These are phyloP conservation scores for Acacia acuminata DNA, from an alignment of 306 rosid genomes.

Conservation along the genomic window DNA sequence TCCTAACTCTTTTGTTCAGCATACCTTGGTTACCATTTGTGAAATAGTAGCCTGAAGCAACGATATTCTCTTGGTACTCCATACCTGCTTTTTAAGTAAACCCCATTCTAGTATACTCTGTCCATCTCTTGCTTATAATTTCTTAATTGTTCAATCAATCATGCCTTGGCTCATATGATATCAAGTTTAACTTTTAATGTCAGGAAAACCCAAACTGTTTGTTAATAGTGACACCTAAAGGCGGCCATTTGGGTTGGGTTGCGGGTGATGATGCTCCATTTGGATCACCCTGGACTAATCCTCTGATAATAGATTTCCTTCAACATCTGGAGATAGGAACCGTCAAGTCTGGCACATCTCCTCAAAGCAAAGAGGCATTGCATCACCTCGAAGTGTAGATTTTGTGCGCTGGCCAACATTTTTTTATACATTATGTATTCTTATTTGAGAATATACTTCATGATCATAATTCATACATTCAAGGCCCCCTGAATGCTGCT, in stretches of 20 bases:
- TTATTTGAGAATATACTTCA: too few species aligned
- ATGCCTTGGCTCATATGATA: neutral
- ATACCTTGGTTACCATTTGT: neutral
- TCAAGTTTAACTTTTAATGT: constrained; percentile 27
- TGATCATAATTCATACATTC: neutral
- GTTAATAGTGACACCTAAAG: constrained; percentile 87
- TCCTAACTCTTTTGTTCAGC: neutral
- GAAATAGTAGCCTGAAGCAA: constrained; percentile 10
- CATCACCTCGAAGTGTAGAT: constrained; percentile 48
- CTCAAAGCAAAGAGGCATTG: constrained; percentile 29
- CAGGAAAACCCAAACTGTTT: constrained; percentile 88
- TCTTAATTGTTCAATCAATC: neutral
- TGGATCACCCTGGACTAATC: constrained; percentile 94
- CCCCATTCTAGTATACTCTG: neutral
- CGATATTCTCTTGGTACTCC: neutral
- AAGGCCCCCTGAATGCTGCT: neutral
- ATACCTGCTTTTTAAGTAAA: neutral
- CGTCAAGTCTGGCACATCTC: constrained; percentile 24
- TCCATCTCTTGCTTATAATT: neutral
- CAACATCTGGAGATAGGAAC: constrained; percentile 61
- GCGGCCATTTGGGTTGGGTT: constrained; percentile 96
- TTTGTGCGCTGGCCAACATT: neutral
- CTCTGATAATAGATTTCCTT: constrained; percentile 75
- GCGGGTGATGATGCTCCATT: constrained; percentile 84
- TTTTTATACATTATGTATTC: too few species aligned